Evolutionary conservation across 1,139 yeast genomes (phyloP), one percentile per base, ranked within the genome.

Genomic region (Saccharomyces hybrid): DNA sequence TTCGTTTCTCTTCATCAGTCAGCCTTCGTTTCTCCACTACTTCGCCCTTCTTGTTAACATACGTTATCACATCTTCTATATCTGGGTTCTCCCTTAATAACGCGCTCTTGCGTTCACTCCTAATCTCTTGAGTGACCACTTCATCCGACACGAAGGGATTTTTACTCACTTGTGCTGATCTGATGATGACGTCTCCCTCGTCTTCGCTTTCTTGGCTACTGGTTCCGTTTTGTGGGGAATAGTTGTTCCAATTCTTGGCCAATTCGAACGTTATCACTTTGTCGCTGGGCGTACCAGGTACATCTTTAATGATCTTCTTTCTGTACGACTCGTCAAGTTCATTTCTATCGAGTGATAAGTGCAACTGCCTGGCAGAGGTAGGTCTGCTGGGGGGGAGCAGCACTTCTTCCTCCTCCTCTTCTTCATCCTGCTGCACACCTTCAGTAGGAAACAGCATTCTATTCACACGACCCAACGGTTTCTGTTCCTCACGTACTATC

Each of bases 201-300:
- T 53, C 53, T 3, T 52, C 59, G 7, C 54, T 57, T 11, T 57
- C 61, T n/a, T 54, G 49, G 20, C 27, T 46, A 14, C 16, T 25
- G 4, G 46, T 20, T 8, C 34, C 47, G 20, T 49, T 31, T 14
- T 20, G 26, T 4, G 47, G 56, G 5, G 63, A 59, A 27, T 55
- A 51, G 47, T 61, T 61, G 47, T 60, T 51, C 66, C 67, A 64
- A 27, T 61, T 55, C 16, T 56, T 49, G 5, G 63, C 59, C 14
- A 60, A 57, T 41, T 62, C 59, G 46, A 55, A 57, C 13, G 68
- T 60, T 7, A 64, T 61, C 5, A 66, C 54, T 50, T 58, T 61
- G 46, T 65, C 61, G 28, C 60, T 61, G 26, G 70, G 70, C 1
- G 70, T 67, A 3, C 64, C 64, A 1, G 68, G 66, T 23, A 51